These are phyloP conservation scores for Ziziphus jujuba DNA, from an alignment of 306 rosid genomes.

Conservation along the genomic window DNA sequence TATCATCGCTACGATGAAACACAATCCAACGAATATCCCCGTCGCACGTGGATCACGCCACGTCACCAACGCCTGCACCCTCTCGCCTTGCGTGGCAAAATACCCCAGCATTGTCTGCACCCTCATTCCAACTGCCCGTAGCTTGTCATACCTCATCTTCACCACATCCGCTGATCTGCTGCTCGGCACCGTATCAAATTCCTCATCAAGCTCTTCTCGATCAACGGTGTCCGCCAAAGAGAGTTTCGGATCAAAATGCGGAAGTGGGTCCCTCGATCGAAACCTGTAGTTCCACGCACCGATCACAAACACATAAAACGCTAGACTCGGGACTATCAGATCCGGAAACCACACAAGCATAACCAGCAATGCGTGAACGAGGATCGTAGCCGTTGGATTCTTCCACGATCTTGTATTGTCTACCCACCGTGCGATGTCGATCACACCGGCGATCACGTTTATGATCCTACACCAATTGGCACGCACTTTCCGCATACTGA, in stretches of 20 bases:
- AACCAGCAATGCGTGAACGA: slow-evolving; percentile 64
- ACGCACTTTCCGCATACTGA: slow-evolving; percentile 76
- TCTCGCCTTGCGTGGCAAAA: slow-evolving; percentile 74
- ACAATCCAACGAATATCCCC: slow-evolving; percentile 65
- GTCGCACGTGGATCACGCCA: slow-evolving; percentile 91
- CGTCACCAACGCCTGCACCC: slow-evolving; percentile 82
- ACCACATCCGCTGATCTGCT: slow-evolving; percentile 36
- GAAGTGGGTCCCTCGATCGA: slow-evolving; percentile 41
- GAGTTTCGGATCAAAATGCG: slow-evolving; percentile 62
- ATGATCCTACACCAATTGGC: slow-evolving; percentile 73
- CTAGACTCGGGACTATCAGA: slow-evolving; percentile 57
- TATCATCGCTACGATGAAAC: slow-evolving; percentile 59
- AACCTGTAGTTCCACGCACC: slow-evolving; percentile 85
- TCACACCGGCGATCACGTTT: slow-evolving; percentile 46
- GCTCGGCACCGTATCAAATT: slow-evolving; percentile 65
- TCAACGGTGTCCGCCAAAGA: slow-evolving; percentile 59
- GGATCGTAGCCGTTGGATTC: slow-evolving; percentile 68
- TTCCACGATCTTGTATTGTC: slow-evolving; percentile 82
- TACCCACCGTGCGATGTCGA: slow-evolving; percentile 63
- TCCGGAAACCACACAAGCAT: slow-evolving; percentile 88
- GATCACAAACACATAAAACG: slow-evolving; percentile 56
- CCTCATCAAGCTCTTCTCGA: slow-evolving; percentile 77
- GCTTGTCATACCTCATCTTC: slow-evolving; percentile 60
- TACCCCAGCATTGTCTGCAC: slow-evolving; percentile 77
- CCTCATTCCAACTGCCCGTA: slow-evolving; percentile 67